A percentile compares a stretch with the other conserved stretches of the same genome.
phyloP scores from a whole-genome alignment of 2,329 filamentous ascomycete species.

The Xylogone sp. region DNA sequence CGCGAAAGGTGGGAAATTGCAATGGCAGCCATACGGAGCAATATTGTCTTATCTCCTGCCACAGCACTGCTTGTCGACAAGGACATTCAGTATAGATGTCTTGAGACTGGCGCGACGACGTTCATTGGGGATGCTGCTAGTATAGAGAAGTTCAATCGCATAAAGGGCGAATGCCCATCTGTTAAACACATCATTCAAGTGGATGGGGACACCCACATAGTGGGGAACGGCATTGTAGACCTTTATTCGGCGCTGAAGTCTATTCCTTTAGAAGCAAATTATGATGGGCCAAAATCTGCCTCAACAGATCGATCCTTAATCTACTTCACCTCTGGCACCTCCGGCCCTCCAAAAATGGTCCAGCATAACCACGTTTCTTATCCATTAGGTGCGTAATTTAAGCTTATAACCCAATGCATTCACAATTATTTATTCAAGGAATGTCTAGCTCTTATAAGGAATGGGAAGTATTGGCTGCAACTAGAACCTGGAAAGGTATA shows the following conservation, averaged over 20 bases:
- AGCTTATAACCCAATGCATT: not conserved
- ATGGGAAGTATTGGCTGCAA: constrained; percentile 34
- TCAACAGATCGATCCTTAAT: constrained; percentile 30
- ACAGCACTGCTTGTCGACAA: constrained; percentile 34
- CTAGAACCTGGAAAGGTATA: constrained; percentile 31
- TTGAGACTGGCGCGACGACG: constrained; percentile 28
- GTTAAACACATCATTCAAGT: constrained; percentile 31
- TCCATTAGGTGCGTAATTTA: constrained; percentile 25
- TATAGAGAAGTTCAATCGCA: constrained; percentile 29
- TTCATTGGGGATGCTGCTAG: constrained; percentile 33
- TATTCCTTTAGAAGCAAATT: constrained; percentile 20
- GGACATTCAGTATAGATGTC: constrained; percentile 34
- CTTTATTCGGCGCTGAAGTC: constrained; percentile 13
- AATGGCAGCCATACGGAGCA: constrained; percentile 30
- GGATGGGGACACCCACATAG: constrained; percentile 5
- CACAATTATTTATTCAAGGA: not conserved
- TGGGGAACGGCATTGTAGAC: not conserved
- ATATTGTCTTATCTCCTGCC: constrained; percentile 34
- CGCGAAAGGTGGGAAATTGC: constrained; percentile 34
- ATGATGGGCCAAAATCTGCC: constrained; percentile 18
- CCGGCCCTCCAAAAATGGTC: constrained; percentile 37
- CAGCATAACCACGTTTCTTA: constrained; percentile 37
- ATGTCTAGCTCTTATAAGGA: constrained; percentile 33
- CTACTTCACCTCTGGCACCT: constrained; percentile 37
- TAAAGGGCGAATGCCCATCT: constrained; percentile 27